phyloP scores from a whole-genome alignment of 768 basidiomycete genomes.

The Pulveroboletus sp. region DNA sequence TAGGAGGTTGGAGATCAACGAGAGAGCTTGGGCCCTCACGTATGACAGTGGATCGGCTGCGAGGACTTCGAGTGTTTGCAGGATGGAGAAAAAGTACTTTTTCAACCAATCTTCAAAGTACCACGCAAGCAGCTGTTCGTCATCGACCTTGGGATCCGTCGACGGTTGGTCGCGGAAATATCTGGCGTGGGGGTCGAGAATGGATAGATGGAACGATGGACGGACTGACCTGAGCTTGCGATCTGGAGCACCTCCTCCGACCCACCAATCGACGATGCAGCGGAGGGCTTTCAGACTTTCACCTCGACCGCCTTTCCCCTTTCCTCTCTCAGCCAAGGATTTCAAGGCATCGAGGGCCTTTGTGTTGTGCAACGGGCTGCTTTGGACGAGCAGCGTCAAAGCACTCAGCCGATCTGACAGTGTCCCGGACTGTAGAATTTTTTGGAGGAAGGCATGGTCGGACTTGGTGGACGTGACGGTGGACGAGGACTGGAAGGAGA shows the following conservation, averaged over 20 bases:
- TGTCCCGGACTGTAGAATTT: constrained; percentile 84
- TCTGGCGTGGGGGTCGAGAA: constrained; percentile 37
- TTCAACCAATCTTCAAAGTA: constrained; percentile 98
- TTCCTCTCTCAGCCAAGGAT: constrained; percentile 70
- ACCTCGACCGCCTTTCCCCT: constrained; percentile 86
- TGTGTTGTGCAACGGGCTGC: constrained; percentile 81
- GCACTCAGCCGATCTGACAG: constrained; percentile 90
- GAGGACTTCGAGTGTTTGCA: constrained; percentile 85
- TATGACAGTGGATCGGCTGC: constrained; percentile 84
- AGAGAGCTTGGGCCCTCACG: constrained; percentile 80
- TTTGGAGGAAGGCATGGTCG: constrained; percentile 77
- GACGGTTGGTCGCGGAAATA: constrained; percentile 90
- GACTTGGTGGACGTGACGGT: constrained; percentile 46
- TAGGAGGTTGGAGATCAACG: constrained; percentile 74
- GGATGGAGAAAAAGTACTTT: constrained; percentile 89
- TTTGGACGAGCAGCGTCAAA: constrained; percentile 83
- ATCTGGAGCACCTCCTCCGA: constrained; percentile 85
- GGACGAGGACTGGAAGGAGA: constrained; percentile 50
- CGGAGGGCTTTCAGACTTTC: constrained; percentile 88
- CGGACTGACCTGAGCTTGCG: constrained; percentile 85
- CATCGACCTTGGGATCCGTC: constrained; percentile 56
- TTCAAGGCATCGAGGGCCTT: constrained; percentile 75
- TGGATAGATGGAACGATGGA: constrained; percentile 10
- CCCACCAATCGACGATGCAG: constrained; percentile 97
- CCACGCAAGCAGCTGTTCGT: constrained; percentile 74